Base-by-base conservation (phyloP, 148 eudicot species). In the Tetragonia tetragonoides region DNA sequence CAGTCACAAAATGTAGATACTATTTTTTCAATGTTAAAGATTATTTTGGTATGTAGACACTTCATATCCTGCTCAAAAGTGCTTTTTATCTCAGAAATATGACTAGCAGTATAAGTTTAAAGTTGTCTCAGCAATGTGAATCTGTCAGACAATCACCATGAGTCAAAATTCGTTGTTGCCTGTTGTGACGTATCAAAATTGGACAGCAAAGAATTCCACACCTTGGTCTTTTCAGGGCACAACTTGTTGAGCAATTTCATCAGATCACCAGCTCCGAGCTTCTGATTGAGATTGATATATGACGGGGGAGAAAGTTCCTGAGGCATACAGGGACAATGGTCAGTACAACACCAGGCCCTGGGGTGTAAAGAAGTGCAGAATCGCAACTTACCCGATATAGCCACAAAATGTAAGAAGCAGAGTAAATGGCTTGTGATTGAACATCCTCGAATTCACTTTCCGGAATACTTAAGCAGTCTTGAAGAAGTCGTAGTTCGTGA, bases 381-480 rank as follows among this genome's bases (percentile, higher is more conserved):
- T 51, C 18, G 77, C 9, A 34, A 17, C 76, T 70, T 87, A 93
- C 98, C 92, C 76, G 87, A 37, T 78, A 77, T 37, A 94, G 82
- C 93, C 93, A 89, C 86, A 89, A 64, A 40, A 91, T 66, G 84
- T 92, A 94, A n/a, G 90, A 83, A 56, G 92, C 89, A 66, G 92
- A 82, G 77, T 84, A 86, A 20, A 62, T 80, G 79, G 90, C 87
- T n/a, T 92, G 95, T 51, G 94, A 87, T 78, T 80, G 85, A 83
- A 87, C 88, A 83, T 94, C 98, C 80, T 89, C 98, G 40, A 89
- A 94, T n/a, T 84, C 88, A 62, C 78, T 83, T 21, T 85, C 86
- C 1, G 86, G 85, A 74, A 92, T 83, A 57, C 49, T 81, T 44
- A 83, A 78, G 88, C 94, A 88, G 40, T 90, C 82, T 28, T 72